Evolutionary conservation across 1,139 yeast species (phyloP).

Genomic region (Taphrina sp.): DNA sequence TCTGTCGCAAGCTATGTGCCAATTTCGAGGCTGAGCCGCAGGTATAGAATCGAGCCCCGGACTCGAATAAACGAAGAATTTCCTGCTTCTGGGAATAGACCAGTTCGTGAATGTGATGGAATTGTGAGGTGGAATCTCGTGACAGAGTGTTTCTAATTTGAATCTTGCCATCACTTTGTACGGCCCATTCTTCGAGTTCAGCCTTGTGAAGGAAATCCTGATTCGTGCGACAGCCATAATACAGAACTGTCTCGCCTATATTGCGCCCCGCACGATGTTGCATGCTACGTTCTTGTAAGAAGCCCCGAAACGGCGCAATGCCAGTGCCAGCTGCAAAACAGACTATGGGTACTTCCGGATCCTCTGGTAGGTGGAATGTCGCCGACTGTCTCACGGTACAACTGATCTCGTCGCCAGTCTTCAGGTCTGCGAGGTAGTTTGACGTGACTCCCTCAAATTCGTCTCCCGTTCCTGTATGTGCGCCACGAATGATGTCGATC

Average conservation of each 20-base stretch:
- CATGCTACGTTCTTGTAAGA: slow-evolving; percentile 76
- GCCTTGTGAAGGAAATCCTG: slow-evolving; percentile 37
- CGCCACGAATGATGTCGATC: slow-evolving; percentile 20
- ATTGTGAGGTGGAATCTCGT: slow-evolving; percentile 19
- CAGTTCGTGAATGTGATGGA: slow-evolving; percentile 26
- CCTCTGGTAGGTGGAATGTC: slow-evolving; percentile 23
- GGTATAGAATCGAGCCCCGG: slow-evolving; percentile 25
- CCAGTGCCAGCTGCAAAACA: slow-evolving; percentile 55
- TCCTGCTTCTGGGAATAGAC: slow-evolving; percentile 13
- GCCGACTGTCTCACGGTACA: slow-evolving; percentile 29
- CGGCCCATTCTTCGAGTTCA: slow-evolving; percentile 35
- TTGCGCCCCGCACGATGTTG: slow-evolving; percentile 53
- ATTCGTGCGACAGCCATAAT: slow-evolving; percentile 78
- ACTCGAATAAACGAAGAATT: slow-evolving; percentile 1
- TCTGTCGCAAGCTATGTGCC: slow-evolving; percentile 25
- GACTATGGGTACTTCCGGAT: slow-evolving; percentile 24
- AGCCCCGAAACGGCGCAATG: slow-evolving; percentile 96
- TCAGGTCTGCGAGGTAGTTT: slow-evolving; percentile 21
- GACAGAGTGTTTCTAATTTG: slow-evolving; percentile 14
- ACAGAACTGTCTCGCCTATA: slow-evolving; percentile 72
- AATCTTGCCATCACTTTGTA: slow-evolving; percentile 3
- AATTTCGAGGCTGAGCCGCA: slow-evolving; percentile 31
- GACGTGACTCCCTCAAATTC: slow-evolving; percentile 28
- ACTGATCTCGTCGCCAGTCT: slow-evolving; percentile 25
- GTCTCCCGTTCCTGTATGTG: slow-evolving; percentile 19